Conservation (phyloP, 352 stramenopile species). For the Globisporangium polare region DNA sequence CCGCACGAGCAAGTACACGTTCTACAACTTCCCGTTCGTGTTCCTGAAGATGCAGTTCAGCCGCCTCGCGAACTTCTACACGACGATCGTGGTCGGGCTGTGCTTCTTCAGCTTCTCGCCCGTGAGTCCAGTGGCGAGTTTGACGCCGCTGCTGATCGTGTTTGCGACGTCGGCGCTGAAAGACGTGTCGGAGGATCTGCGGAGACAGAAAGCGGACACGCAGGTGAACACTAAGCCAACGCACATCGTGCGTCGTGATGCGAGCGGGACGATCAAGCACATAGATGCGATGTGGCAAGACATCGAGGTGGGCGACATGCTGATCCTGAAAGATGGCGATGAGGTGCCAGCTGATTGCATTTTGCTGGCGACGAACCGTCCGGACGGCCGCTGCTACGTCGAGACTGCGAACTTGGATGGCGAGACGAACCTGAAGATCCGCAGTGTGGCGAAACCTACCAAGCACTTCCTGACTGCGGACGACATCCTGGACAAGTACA, state of each 20-base stretch:
- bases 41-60: conserved; percentile 91
- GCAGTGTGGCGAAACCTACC: conserved; percentile 67
- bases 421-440: conserved; percentile 88
- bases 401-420: conserved; percentile 86
- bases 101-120: conserved; percentile 89
- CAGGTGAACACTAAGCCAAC: conserved; percentile 75
- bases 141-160: conserved; percentile 84
- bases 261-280: conserved; percentile 48
- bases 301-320: conserved; percentile 78
- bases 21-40: conserved; percentile 89
- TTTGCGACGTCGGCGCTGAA: conserved; percentile 88
- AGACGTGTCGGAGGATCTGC: conserved; percentile 80
- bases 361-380: conserved; percentile 66
- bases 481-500: conserved; percentile 65
- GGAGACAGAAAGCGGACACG: conserved; percentile 71
- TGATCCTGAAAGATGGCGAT: conserved; percentile 80
- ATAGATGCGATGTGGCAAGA: conserved; percentile 80
- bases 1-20: conserved; percentile 88
- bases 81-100: conserved; percentile 84
- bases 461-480: conserved; percentile 74
- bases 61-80: conserved; percentile 86
- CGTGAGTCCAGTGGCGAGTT: conserved; percentile 75
- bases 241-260: conserved; percentile 70
- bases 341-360: conserved; percentile 82
- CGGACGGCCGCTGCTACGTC: conserved; percentile 78